Evolutionary conservation across 352 stramenopile species (phyloP), one percentile per base, ranked within the genome.

Genomic region (Pythium volutum): DNA sequence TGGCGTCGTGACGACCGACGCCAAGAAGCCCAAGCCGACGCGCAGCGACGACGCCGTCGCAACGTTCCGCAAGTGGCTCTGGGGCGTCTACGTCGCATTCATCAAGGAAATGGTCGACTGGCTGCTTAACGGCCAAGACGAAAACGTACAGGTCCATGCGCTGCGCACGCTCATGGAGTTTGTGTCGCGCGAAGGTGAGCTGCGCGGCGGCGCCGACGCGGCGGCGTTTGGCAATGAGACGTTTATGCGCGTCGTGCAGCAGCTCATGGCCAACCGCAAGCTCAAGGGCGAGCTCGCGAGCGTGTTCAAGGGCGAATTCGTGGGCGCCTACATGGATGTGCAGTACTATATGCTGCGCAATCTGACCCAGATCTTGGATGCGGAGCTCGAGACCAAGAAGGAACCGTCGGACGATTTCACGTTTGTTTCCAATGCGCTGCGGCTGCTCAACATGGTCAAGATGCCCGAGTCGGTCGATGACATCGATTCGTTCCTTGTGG

Each of bases 101-200:
- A 76, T 93, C 61, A 79, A 92, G 63, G 74, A 91, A 45, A 88
- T 96, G 81, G 76, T 92, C 53, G 77, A 79, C 16, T 93, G 81
- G 83, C 61, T 95, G 15, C 69, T 74, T 5, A 36, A 76, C 34
- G 67, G 70, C 20, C 45, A 79, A 26, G 60, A 81, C 20, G 79
- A 91, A 63, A 87, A 91, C 55, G 45, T 89, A 56, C 88, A 89
- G 16, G 76, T 91, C 12, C 79, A 81, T 20, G 86, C 88, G 33
- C 63, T 96, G 62, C 84, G 88, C n/a, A 96, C 87, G 43, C 71
- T 95, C 5, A 94, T 96, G 88, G 84, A 95, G 71, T 88, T 96
- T 48, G 79, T 96, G 27, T 83, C 84, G 23, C 77, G 80, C 15
- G 87, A 95, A 55, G 72, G 79, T 38, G 76, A 87, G 23, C 74